These are phyloP conservation scores for Asterophora lycoperdoides DNA, from an alignment of 768 basidiomycete species.

Conservation along the genomic window DNA sequence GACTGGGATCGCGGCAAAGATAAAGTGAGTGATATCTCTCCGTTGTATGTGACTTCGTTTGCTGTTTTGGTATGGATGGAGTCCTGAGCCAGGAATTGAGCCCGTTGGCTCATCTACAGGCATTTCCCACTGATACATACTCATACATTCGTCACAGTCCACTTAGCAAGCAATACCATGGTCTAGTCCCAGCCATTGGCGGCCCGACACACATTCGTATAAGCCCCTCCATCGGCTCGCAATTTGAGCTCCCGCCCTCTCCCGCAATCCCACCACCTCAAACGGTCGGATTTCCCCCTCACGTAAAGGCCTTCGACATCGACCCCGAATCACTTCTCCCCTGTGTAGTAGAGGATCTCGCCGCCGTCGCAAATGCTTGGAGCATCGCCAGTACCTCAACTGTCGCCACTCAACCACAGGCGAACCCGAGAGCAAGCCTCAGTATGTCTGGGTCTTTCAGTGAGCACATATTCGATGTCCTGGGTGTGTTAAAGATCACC, in stretches of 20 bases:
- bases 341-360: conserved; percentile 72
- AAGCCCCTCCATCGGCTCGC: conserved; percentile 38
- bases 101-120: background rate
- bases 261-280: conserved; percentile 49
- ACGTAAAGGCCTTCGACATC: conserved; percentile 62
- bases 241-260: conserved; percentile 68
- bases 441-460: background rate
- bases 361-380: conserved; percentile 62
- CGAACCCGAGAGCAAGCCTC: background rate
- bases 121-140: conserved; percentile 8
- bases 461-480: conserved; percentile 48
- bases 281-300: conserved; percentile 44
- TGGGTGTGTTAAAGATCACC: conserved; percentile 70
- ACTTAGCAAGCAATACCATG: conserved; percentile 49
- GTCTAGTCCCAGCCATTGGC: conserved; percentile 75
- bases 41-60: conserved; percentile 10
- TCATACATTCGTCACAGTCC: conserved; percentile 21
- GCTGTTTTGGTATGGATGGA: conserved; percentile 3
- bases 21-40: conserved; percentile 48
- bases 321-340: conserved; percentile 78
- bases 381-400: conserved; percentile 29
- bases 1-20: conserved; percentile 70
- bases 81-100: background rate
- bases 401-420: conserved; percentile 1
- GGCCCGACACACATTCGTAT: conserved; percentile 44